Evolutionary conservation across 768 basidiomycete species (phyloP).

Genomic region (Rubroboletus pulcherrimus): DNA sequence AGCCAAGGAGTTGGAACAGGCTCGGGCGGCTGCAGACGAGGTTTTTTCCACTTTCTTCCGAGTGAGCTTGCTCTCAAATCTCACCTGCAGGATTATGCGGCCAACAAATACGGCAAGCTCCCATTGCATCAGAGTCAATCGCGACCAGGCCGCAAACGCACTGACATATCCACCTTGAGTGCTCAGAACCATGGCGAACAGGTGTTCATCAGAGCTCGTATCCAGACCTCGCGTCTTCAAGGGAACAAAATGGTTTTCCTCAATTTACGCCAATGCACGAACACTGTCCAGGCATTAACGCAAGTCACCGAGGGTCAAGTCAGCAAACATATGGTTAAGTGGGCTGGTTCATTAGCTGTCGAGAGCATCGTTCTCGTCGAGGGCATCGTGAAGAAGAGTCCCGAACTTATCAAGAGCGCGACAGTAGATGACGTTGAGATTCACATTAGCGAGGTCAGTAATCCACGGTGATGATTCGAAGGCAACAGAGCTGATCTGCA

Average conservation of each 20-base stretch:
- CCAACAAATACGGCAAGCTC: conserved; percentile 78
- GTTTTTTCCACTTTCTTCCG: conserved; percentile 34
- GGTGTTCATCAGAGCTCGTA: conserved; percentile 82
- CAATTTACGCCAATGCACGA: conserved; percentile 81
- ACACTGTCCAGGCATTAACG: conserved; percentile 85
- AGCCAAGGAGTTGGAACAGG: conserved; percentile 72
- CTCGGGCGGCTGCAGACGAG: conserved; percentile 60
- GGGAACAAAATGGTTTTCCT: conserved; percentile 96
- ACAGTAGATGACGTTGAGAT: conserved; percentile 86
- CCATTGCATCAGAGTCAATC: conserved; percentile 91
- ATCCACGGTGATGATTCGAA: background rate
- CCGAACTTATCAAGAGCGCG: conserved; percentile 88
- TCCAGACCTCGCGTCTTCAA: conserved; percentile 89
- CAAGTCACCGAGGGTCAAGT: conserved; percentile 67
- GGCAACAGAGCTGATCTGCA: background rate
- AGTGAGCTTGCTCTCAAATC: conserved; percentile 17
- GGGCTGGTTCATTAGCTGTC: conserved; percentile 68
- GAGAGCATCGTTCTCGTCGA: conserved; percentile 93
- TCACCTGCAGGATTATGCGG: conserved; percentile 62
- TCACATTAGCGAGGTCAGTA: conserved; percentile 69
- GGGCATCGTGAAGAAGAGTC: conserved; percentile 73
- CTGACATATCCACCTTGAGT: conserved; percentile 62
- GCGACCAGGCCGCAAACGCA: conserved; percentile 56
- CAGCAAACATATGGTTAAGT: conserved; percentile 98
- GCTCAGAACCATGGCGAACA: conserved; percentile 62